Conservation (phyloP, 2,329 filamentous ascomycete species). For the Hypoxylon sp. region DNA sequence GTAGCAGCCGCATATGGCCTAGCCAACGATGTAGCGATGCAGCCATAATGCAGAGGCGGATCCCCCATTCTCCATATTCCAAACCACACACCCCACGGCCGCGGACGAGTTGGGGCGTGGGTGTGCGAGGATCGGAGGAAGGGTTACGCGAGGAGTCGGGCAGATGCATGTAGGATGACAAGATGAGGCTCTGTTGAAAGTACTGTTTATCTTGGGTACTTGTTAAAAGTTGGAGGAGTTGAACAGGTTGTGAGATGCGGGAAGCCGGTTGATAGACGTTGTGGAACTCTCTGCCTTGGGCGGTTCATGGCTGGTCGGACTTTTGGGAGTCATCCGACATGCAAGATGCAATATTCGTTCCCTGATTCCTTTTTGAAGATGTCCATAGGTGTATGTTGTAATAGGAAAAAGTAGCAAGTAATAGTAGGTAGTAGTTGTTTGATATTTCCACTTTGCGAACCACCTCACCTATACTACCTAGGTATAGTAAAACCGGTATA, state of each 20-base stretch:
- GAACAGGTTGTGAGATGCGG: conserved; percentile 2
- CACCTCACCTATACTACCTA: not conserved
- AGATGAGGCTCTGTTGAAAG: conserved; percentile 51
- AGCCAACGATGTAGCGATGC: conserved; percentile 42
- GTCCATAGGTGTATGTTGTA: conserved; percentile 13
- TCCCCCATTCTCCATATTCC: conserved; percentile 42
- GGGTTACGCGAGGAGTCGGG: conserved; percentile 31
- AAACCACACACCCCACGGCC: conserved; percentile 42
- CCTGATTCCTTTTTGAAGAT: conserved; percentile 5
- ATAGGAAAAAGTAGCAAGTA: not conserved
- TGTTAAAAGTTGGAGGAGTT: conserved; percentile 12
- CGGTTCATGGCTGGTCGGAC: conserved; percentile 12
- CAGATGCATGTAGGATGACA: conserved; percentile 43
- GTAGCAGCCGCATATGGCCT: conserved; percentile 48
- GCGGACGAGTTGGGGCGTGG: conserved; percentile 11
- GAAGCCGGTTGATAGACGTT: conserved; percentile 11
- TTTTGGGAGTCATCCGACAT: conserved; percentile 12
- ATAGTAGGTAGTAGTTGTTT: not conserved
- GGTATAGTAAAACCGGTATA: not conserved
- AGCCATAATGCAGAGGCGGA: conserved; percentile 34
- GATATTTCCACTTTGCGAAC: not conserved
- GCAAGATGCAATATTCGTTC: conserved; percentile 1
- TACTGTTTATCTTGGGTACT: conserved; percentile 43
- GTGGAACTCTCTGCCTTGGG: conserved; percentile 23
- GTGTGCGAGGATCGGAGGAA: conserved; percentile 43